These are phyloP conservation scores for Saccharomycopsis guyanensis DNA, from an alignment of 805 yeast genomes.

Conservation along the genomic window DNA sequence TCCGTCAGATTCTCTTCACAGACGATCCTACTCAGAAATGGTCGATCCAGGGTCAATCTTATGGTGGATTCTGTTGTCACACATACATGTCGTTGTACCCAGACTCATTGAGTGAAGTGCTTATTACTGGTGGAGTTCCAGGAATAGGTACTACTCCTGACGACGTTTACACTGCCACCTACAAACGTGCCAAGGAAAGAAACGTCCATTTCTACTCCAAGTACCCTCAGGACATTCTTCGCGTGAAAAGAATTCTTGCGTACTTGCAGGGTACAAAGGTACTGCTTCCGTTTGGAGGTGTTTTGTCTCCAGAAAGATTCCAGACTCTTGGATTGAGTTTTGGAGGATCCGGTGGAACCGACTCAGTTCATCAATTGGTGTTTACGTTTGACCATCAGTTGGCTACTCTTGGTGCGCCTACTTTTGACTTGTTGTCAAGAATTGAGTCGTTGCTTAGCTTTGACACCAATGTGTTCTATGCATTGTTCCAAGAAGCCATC, in stretches of 20 bases:
- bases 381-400: conserved; percentile 35
- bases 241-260: conserved; percentile 33
- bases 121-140: conserved; percentile 54
- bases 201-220: conserved; percentile 40
- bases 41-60: conserved; percentile 49
- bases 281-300: conserved; percentile 44
- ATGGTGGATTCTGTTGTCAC: conserved; percentile 46
- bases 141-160: conserved; percentile 39
- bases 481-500: conserved; percentile 51
- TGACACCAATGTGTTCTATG: conserved; percentile 48
- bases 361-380: conserved; percentile 38
- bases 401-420: conserved; percentile 29
- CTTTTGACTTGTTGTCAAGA: conserved; percentile 30
- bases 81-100: conserved; percentile 42
- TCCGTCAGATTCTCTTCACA: conserved; percentile 32
- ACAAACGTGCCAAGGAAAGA: conserved; percentile 38
- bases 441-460: conserved; percentile 34
- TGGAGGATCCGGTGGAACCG: conserved; percentile 46
- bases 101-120: conserved; percentile 33
- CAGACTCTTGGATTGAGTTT: conserved; percentile 45
- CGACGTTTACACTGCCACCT: conserved; percentile 43
- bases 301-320: conserved; percentile 41
- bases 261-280: conserved; percentile 29
- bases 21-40: conserved; percentile 31
- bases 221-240: conserved; percentile 39